Base-by-base conservation (phyloP, 2,329 filamentous ascomycete species). In the Helminthosporium solani region DNA sequence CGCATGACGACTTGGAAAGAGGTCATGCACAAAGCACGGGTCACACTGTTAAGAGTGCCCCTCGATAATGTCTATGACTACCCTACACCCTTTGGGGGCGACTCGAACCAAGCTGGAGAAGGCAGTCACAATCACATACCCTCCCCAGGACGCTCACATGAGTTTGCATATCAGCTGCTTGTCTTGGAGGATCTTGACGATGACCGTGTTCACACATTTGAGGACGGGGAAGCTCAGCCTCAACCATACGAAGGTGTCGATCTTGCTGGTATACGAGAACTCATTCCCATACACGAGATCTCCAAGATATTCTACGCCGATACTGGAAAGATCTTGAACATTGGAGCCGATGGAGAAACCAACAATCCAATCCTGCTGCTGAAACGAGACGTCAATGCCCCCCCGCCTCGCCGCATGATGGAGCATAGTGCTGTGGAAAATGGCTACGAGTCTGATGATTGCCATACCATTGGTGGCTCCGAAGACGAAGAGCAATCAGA, bases 271-370 rank as follows among this genome's bases (percentile, higher is more conserved):
- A 79, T 88, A 21, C 75, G 85, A 37, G 83, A 87, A 54, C 75
- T 81, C 30, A 71, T 89, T 14, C 86, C 86, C 1, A 80, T 88
- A 16, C 84, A 88, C 61, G 81, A 88, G 60, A 80, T 96, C 4
- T 88, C 90, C 5, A 96, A 95, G 63, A 89, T 96, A 25, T 95
- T 96, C 70, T 96, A 96, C 61, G 90, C 90, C 1, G 88, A 95
- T 56, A 95, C 89, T 0, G 90, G 90, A 15, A 88, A 88, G 57
- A 88, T 96, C 8, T 76, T 96, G 20, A 95, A 95, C 50, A 90
- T 96, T 44, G 85, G 85, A 12, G 78, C 73, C 2, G 81, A 86
- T 19, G 82, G 79, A 12, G 84, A 86, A 55, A 79, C 80, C 2
- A 89, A 86, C 60, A 88, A 84, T 47, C 87, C 88, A 0, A 82